These are phyloP conservation scores for Fusarium sp. DNA, from an alignment of 2,329 filamentous ascomycete species.

Conservation along the genomic window DNA sequence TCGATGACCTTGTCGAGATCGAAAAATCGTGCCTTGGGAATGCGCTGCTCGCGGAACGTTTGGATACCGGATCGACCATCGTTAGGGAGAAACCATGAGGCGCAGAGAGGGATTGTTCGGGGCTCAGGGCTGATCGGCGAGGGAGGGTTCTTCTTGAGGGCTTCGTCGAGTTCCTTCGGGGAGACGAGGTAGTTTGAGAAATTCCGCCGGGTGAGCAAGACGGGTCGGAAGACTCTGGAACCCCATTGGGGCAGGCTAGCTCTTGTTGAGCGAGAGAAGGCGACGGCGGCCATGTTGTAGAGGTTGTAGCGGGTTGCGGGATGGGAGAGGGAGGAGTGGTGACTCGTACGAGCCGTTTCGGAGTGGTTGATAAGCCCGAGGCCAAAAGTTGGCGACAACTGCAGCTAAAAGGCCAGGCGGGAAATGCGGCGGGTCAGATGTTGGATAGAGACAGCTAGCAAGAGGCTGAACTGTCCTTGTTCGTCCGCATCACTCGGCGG, in stretches of 20 bases:
- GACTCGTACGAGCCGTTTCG: conserved; percentile 36
- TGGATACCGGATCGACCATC: conserved; percentile 84
- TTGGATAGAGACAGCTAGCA: conserved; percentile 26
- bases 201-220: conserved; percentile 43
- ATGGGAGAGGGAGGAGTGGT: conserved; percentile 16
- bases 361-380: conserved; percentile 36
- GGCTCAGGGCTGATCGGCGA: conserved; percentile 84
- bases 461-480: conserved; percentile 37
- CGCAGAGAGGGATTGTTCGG: conserved; percentile 88
- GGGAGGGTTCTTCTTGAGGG: conserved; percentile 83
- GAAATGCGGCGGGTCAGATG: conserved; percentile 9
- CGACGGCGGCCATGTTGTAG: conserved; percentile 55
- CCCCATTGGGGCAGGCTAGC: conserved; percentile 52
- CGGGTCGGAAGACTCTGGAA: conserved; percentile 46
- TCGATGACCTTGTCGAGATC: conserved; percentile 94
- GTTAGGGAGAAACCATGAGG: conserved; percentile 96
- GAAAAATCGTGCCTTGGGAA: conserved; percentile 93
- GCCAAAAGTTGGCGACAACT: conserved; percentile 12
- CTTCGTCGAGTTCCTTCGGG: conserved; percentile 82
- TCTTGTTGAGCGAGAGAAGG: conserved; percentile 56
- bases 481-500: conserved; percentile 37
- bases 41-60: conserved; percentile 83
- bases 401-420: background rate
- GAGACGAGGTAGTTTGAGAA: conserved; percentile 89
- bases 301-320: conserved; percentile 13